Base-by-base conservation (phyloP, 768 basidiomycete species). In the Tulasnella sp. region DNA sequence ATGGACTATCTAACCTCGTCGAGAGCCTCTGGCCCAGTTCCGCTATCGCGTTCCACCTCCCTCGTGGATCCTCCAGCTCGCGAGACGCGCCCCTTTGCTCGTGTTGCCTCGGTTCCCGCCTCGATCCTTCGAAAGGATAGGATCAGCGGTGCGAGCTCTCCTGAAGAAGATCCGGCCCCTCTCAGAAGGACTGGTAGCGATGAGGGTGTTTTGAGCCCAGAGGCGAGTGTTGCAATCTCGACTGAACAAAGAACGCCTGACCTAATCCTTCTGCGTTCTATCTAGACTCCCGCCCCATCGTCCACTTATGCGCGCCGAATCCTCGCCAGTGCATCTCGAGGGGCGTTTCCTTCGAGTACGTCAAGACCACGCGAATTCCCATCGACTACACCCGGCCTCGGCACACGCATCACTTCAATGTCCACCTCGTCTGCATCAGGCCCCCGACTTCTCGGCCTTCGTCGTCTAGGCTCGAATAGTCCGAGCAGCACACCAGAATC, bases 401-500 rank as follows among this genome's bases (percentile, higher is more conserved):
- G 29, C 19, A 49, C 36, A 40, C 67, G 64, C 29, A 34, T 14
- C 42, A 68, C 25, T 17, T 25, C 67, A 3, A 72, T 36, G n/a
- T 22, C 72, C 3, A 52, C 14, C 19, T 58, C 52, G 3, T 42
- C 45, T 34, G 58, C 73, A 54, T 38, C 73, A 37, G 58, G 54
- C 22, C 19, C 71, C 40, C 25, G 31, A 70, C 36, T 70, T 58
- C 37, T 74, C 17, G 31, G 45, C 17, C 73, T 74, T 15, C 73
- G 73, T 36, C 49, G 73, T 8, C 45, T 54, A 4, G 54, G 73
- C 29, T 74, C 73, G 7, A 38, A 38, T 31, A 54, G 75, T 36
- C 45, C 75, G 22, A 76, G 7, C 40, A 69, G 36, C 12, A 70
- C 75, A 42, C 75, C 75, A 36, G 75, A 76, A 71, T 76, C 75